Evolutionary conservation across 1,284 basidiomycete genomes (phyloP).

Genomic region (Meira nashicola): DNA sequence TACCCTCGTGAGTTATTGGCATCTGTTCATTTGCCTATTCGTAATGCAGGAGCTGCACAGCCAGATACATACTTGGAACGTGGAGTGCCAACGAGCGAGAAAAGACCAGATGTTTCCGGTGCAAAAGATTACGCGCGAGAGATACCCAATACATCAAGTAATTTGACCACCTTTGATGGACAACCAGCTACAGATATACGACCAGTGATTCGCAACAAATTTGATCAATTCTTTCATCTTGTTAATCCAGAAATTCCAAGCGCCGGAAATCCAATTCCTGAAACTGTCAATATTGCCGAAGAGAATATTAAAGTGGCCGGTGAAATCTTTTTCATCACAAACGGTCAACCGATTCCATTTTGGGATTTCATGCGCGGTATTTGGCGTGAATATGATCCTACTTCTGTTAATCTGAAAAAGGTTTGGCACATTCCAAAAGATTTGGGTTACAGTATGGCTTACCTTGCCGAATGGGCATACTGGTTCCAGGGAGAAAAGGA

Average conservation of each 20-base stretch:
- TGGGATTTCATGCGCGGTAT: conserved; percentile 87
- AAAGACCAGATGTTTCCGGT: conserved; percentile 33
- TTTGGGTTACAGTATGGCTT: conserved; percentile 34
- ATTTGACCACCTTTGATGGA: conserved; percentile 43
- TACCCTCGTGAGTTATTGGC: conserved; percentile 45
- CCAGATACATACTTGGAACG: conserved; percentile 18
- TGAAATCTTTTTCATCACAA: conserved; percentile 94
- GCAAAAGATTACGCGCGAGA: conserved; percentile 44
- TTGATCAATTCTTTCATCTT: conserved; percentile 58
- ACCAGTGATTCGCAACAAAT: conserved; percentile 68
- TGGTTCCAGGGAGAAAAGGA: conserved; percentile 74
- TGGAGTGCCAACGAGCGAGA: conserved; percentile 38
- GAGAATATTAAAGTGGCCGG: conserved; percentile 72
- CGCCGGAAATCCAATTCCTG: conserved; percentile 32
- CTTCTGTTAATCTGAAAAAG: conserved; percentile 13
- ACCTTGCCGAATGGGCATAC: conserved; percentile 65
- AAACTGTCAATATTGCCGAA: conserved; percentile 55
- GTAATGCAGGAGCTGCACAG: conserved; percentile 29
- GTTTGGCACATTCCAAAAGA: conserved; percentile 38
- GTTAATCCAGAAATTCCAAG: conserved; percentile 32
- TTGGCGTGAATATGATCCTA: conserved; percentile 61
- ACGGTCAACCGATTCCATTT: conserved; percentile 91
- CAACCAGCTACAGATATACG: conserved; percentile 57
- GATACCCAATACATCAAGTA: conserved; percentile 20
- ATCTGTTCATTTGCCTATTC: conserved; percentile 39